Evolutionary conservation across 2,329 filamentous ascomycete species (phyloP), one percentile per base, ranked within the genome.

Genomic region (Fusarium sacchari): DNA sequence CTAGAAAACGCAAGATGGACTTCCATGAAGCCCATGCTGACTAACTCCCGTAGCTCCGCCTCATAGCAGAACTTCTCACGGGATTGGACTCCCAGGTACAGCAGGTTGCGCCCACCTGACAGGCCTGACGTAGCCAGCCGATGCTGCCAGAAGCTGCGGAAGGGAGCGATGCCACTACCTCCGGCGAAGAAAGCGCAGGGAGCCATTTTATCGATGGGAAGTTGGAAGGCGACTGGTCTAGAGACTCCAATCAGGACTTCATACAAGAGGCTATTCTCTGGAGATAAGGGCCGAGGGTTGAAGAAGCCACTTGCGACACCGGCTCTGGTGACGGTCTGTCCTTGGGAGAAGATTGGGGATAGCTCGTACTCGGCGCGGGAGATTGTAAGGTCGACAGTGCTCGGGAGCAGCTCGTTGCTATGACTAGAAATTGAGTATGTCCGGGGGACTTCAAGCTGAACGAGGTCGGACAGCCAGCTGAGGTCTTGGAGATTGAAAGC

Each of bases 221-320:
- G 80, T 52, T 88, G 86, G 74, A 89, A 88, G 4, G 85, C 81
- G 4, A 86, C 81, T 0, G 87, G 87, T 1, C 86, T 81, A 0
- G 87, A 88, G 0, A 89, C 83, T 3, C 87, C 87, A n/a, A 89
- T 80, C 2, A 88, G 79, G 2, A 89, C 72, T 42, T 87, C 84
- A 24, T 88, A 58, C 9, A 62, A 24, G 85, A 84, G 8, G 79
- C 79, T 49, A 81, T 82, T 81, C 24, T 83, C 78, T 36, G 83
- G 82, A 4, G 67, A n/a, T 78, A 78, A 24, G 0, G 66, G 70
- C 9, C 56, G 44, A 0, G 87, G 87, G 60, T 89, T 89, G n/a
- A 89, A 80, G 73, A 88, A 88, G 10, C 86, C 86, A 62, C 87
- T 88, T 22, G 85, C 85, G 2, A 89, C 86, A 15, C 87, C 87